phyloP scores from a whole-genome alignment of 1,284 basidiomycete genomes.

The Ustanciosporium gigantosporum region DNA sequence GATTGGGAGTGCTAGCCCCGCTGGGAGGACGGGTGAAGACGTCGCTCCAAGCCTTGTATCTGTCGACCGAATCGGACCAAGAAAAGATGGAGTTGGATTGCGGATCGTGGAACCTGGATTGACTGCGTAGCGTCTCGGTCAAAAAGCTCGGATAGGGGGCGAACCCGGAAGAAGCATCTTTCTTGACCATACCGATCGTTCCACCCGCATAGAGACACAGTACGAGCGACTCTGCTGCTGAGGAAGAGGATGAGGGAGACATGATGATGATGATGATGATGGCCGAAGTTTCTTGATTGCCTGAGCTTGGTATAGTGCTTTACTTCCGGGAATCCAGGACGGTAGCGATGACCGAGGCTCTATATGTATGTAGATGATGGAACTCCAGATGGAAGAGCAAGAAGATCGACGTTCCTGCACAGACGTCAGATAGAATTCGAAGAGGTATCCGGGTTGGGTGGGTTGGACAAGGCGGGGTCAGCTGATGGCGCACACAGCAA shows the following conservation, averaged over 20 bases:
- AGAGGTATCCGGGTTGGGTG: no score
- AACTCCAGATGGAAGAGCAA: no score
- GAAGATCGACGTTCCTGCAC: no score
- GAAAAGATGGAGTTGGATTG: conserved; percentile 51
- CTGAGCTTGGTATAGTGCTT: no score
- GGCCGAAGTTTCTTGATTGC: background rate
- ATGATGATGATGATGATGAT: no score
- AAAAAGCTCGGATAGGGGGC: conserved; percentile 85
- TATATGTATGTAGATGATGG: no score
- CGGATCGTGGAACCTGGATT: conserved; percentile 83
- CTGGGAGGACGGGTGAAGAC: conserved; percentile 42
- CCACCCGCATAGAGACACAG: conserved; percentile 82
- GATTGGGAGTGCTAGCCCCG: conserved; percentile 34
- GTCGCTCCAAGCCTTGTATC: conserved; percentile 54
- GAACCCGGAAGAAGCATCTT: conserved; percentile 69
- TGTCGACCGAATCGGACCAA: conserved; percentile 52
- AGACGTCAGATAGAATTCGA: no score
- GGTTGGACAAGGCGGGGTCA: no score
- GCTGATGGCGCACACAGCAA: no score
- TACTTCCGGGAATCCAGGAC: no score
- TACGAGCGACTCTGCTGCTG: conserved; percentile 64
- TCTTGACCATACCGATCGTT: conserved; percentile 67
- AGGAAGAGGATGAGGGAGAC: no score
- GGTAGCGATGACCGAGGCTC: no score
- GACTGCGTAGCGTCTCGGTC: conserved; percentile 73